Evolutionary conservation across 148 eudicot genomes (phyloP).

Genomic region (Nepenthes mirabilis): DNA sequence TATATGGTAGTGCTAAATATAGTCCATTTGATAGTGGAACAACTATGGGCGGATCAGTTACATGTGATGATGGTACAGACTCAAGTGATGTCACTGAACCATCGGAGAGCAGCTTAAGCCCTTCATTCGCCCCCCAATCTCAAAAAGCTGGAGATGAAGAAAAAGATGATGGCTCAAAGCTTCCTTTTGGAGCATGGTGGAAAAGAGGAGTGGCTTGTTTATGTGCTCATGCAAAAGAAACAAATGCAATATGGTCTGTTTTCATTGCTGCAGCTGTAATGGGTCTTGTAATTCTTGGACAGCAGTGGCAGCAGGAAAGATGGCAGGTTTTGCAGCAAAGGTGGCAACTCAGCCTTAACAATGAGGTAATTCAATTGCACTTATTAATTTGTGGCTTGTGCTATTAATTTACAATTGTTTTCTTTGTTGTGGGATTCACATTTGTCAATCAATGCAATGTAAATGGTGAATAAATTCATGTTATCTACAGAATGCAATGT

Average conservation of each 20-base stretch:
- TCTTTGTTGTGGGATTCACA: not conserved
- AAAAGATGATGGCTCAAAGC: constrained; percentile 17
- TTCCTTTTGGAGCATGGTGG: constrained; percentile 59
- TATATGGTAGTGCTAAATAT: constrained; percentile 13
- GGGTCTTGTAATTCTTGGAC: constrained; percentile 62
- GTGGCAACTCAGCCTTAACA: constrained; percentile 25
- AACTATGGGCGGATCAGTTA: constrained; percentile 13
- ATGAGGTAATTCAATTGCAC: constrained; percentile 24
- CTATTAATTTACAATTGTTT: too few relatives aligned
- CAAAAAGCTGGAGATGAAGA: constrained; percentile 17
- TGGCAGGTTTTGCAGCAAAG: constrained; percentile 41
- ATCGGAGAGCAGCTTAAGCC: constrained; percentile 14
- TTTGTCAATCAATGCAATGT: not conserved
- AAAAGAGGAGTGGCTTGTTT: constrained; percentile 36
- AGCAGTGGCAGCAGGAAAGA: constrained; percentile 47
- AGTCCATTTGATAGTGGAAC: constrained; percentile 8
- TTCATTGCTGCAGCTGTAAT: constrained; percentile 60
- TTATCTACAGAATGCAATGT: too few relatives aligned
- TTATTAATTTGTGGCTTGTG: too few relatives aligned
- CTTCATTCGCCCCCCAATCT: constrained; percentile 7
- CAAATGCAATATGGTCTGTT: constrained; percentile 56
- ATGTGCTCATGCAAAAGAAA: constrained; percentile 52
- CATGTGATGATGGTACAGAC: constrained; percentile 12
- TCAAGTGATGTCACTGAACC: constrained; percentile 15
- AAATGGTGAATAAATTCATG: not conserved